Conservation (phyloP, 495 filamentous ascomycete genomes). For the Neurospora pannonica region DNA sequence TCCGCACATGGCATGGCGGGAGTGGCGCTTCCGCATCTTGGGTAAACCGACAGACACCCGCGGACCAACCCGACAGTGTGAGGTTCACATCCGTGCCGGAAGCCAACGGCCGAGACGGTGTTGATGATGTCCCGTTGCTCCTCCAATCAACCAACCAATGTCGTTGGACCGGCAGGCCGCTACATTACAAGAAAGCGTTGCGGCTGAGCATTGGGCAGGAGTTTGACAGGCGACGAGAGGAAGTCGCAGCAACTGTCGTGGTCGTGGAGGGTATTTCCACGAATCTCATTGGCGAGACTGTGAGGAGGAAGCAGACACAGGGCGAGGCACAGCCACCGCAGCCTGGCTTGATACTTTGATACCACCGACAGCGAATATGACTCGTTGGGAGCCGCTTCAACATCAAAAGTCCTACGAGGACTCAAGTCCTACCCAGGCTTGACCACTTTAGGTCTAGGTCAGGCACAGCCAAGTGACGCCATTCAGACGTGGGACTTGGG, state of each 20-base stretch:
- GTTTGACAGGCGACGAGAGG: neutral
- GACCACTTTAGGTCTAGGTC: slow-evolving; percentile 19
- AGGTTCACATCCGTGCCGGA: neutral
- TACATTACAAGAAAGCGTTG: neutral
- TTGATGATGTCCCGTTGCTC: neutral
- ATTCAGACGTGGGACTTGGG: slow-evolving; percentile 5
- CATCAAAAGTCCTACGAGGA: slow-evolving; percentile 19
- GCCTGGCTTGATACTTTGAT: neutral
- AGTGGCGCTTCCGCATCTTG: neutral
- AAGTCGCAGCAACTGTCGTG: neutral
- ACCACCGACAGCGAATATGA: neutral
- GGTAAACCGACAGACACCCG: neutral
- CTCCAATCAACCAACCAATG: neutral
- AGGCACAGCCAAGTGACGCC: slow-evolving; percentile 16
- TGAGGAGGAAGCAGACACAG: neutral
- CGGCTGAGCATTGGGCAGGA: neutral
- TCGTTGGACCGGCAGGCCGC: neutral
- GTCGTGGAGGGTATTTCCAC: neutral
- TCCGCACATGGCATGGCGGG: neutral
- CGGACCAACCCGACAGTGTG: neutral
- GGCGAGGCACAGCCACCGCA: neutral
- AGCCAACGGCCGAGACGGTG: neutral
- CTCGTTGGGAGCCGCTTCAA: neutral
- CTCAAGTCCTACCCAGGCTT: slow-evolving; percentile 18
- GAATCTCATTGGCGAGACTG: neutral